Conservation (phyloP, 2,329 filamentous ascomycete genomes). For the Sporothrix euskadiensis region DNA sequence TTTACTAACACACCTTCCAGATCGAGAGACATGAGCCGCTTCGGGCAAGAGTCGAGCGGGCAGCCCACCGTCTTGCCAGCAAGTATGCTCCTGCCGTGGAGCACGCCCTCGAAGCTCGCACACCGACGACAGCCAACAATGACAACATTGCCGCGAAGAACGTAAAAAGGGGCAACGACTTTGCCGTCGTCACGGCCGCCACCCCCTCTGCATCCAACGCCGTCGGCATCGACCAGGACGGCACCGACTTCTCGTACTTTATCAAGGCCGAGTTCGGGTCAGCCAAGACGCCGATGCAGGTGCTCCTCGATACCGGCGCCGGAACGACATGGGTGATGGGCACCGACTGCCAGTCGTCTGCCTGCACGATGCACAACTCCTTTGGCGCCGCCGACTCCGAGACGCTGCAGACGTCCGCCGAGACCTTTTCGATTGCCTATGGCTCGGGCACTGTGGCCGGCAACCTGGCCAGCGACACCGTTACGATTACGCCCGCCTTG, state of each 20-base stretch:
- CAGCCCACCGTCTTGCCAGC: constrained; percentile 43
- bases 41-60: constrained; percentile 42
- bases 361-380: constrained; percentile 69
- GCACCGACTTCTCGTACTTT: constrained; percentile 67
- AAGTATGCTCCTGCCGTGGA: constrained; percentile 43
- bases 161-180: constrained; percentile 49
- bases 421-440: constrained; percentile 68
- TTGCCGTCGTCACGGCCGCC: constrained; percentile 49
- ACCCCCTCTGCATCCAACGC: constrained; percentile 50
- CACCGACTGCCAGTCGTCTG: constrained; percentile 61
- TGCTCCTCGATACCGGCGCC: constrained; percentile 67
- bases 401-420: constrained; percentile 56
- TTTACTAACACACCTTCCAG: constrained; percentile 9
- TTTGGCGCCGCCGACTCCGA: constrained; percentile 68
- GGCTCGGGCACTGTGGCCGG: constrained; percentile 76
- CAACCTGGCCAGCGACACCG: constrained; percentile 62
- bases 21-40: constrained; percentile 35
- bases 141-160: constrained; percentile 28
- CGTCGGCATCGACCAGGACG: constrained; percentile 62
- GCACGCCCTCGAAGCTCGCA: constrained; percentile 26
- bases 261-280: constrained; percentile 59
- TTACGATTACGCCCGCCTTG: constrained; percentile 64
- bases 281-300: constrained; percentile 54
- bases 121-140: constrained; percentile 17
- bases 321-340: constrained; percentile 84